Evolutionary conservation across 2,329 filamentous ascomycete genomes (phyloP).

Genomic region (Massarina eburnea): DNA sequence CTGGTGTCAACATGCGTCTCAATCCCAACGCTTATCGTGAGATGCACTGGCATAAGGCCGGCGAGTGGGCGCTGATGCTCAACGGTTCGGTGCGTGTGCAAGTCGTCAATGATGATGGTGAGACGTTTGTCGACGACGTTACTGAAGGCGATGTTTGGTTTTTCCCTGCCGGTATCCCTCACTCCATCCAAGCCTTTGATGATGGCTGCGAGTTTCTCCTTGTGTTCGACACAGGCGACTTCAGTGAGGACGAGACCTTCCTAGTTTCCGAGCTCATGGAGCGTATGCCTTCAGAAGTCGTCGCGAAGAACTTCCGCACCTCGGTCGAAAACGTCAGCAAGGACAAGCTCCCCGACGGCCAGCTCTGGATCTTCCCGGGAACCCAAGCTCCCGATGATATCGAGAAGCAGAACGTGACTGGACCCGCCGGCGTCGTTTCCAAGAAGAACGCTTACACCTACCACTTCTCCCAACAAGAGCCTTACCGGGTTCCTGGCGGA

Average conservation of each 20-base stretch:
- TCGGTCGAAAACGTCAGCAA: slow-evolving; percentile 41
- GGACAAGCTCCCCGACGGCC: slow-evolving; percentile 40
- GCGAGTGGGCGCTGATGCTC: slow-evolving; percentile 56
- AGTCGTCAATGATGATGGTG: slow-evolving; percentile 56
- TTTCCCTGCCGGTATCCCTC: slow-evolving; percentile 40
- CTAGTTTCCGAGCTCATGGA: slow-evolving; percentile 58
- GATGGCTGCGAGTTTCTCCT: slow-evolving; percentile 61
- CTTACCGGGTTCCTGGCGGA: slow-evolving; percentile 57
- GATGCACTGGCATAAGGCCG: slow-evolving; percentile 63
- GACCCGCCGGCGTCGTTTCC: slow-evolving; percentile 36
- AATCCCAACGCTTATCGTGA: slow-evolving; percentile 59
- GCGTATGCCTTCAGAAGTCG: slow-evolving; percentile 44
- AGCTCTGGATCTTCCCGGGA: slow-evolving; percentile 49
- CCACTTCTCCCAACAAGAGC: slow-evolving; percentile 51
- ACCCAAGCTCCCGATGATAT: slow-evolving; percentile 42
- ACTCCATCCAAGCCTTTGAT: slow-evolving; percentile 57
- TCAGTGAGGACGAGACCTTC: slow-evolving; percentile 63
- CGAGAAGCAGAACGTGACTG: slow-evolving; percentile 49
- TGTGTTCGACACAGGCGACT: slow-evolving; percentile 61
- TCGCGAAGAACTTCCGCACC: slow-evolving; percentile 48
- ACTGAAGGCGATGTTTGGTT: slow-evolving; percentile 43
- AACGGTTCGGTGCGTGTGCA: slow-evolving; percentile 56
- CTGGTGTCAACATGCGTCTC: slow-evolving; percentile 47
- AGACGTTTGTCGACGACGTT: slow-evolving; percentile 46
- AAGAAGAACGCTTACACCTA: slow-evolving; percentile 40